Percentiles rank a stretch among this genome's conserved stretches.
Evolutionary conservation across 441 rosid species (phyloP).

Genomic region (Sinapis alba): DNA sequence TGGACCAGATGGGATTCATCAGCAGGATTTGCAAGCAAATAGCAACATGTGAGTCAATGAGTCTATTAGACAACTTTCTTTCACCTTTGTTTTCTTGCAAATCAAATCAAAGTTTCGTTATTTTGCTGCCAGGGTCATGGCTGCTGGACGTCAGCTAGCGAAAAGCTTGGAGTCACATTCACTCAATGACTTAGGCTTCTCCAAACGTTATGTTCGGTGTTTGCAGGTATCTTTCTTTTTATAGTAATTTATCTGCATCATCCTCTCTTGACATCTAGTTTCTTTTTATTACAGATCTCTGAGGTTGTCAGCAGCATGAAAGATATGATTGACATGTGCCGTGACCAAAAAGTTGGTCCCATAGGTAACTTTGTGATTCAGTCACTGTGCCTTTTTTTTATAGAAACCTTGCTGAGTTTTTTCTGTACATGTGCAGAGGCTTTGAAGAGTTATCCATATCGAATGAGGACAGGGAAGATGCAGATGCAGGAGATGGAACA

Average conservation of each 20-base stretch:
- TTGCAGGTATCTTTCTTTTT: conserved; percentile 66
- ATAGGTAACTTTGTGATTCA: conserved; percentile 50
- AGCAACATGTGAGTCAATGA: conserved; percentile 77
- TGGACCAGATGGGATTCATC: conserved; percentile 90
- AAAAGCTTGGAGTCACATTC: conserved; percentile 92
- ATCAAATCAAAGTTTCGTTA: no score
- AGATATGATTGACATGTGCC: conserved; percentile 90
- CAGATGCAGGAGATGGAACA: conserved; percentile 95
- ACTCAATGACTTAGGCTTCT: conserved; percentile 89
- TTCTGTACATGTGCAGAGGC: conserved; percentile 73
- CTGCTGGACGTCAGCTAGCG: conserved; percentile 91
- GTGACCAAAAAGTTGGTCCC: conserved; percentile 83
- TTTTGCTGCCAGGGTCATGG: conserved; percentile 67
- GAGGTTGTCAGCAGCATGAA: conserved; percentile 99
- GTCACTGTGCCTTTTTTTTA: background rate
- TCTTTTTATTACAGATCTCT: conserved; percentile 59
- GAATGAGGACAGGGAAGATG: conserved; percentile 55
- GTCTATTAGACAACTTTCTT: background rate
- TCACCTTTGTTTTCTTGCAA: background rate
- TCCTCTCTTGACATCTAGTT: background rate
- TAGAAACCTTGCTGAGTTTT: background rate
- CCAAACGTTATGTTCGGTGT: conserved; percentile 96
- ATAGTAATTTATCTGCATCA: background rate
- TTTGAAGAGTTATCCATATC: conserved; percentile 82
- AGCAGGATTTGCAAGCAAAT: conserved; percentile 89